Evolutionary conservation across 257 asterid genomes (phyloP).

Genomic region (Jasminum sambac): DNA sequence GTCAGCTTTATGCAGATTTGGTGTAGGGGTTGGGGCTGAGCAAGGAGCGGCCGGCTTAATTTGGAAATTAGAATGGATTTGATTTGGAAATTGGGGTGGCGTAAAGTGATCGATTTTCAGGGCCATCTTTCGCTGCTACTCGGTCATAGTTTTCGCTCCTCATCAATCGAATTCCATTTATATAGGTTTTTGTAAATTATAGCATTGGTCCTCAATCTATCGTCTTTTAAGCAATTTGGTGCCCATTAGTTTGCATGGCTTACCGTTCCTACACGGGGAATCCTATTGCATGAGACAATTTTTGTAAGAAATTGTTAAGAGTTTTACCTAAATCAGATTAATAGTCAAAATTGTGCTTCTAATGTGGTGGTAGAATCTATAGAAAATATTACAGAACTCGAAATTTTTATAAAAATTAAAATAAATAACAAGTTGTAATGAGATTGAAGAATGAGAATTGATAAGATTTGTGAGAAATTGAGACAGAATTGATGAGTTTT

Average conservation of each 20-base stretch:
- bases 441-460: too few relatives aligned
- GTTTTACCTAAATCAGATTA: too few relatives aligned
- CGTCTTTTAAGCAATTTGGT: background rate
- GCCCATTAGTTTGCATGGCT: background rate
- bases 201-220: background rate
- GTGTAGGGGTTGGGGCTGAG: conserved; percentile 9
- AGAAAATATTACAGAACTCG: too few relatives aligned
- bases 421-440: too few relatives aligned
- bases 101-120: background rate
- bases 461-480: too few relatives aligned
- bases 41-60: conserved; percentile 23
- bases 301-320: too few relatives aligned
- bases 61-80: conserved; percentile 21
- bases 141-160: background rate
- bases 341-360: too few relatives aligned
- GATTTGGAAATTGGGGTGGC: conserved; percentile 11
- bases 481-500: too few relatives aligned
- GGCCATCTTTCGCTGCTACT: background rate
- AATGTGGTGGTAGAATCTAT: too few relatives aligned
- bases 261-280: too few relatives aligned
- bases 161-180: background rate
- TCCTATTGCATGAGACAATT: too few relatives aligned
- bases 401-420: too few relatives aligned
- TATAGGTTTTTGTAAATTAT: background rate
- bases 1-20: conserved; percentile 5